phyloP scores from a whole-genome alignment of 306 rosid genomes.

The Trifolium subterraneum region DNA sequence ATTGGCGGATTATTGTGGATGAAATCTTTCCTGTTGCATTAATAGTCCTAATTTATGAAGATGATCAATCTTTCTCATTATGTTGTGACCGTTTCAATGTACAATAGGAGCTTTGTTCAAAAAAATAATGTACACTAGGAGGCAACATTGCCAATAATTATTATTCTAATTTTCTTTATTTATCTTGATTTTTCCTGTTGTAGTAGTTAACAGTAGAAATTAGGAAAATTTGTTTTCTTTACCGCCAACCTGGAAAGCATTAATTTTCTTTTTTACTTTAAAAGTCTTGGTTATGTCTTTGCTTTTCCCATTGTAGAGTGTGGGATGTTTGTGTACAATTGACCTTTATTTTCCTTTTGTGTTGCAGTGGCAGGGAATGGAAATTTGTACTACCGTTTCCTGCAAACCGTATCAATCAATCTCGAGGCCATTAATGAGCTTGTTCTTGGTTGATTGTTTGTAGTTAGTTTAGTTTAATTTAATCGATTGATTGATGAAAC shows the following conservation, averaged over 20 bases:
- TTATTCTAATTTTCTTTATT: conserved; percentile 23
- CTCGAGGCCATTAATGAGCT: neutral
- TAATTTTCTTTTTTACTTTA: neutral
- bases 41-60: conserved; percentile 33
- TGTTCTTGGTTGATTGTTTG: conserved; percentile 2
- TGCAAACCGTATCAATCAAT: conserved; percentile 11
- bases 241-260: conserved; percentile 46
- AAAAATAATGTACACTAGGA: conserved; percentile 15
- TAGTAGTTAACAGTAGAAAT: conserved; percentile 30
- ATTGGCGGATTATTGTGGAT: conserved; percentile 34
- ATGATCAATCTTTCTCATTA: conserved; percentile 43
- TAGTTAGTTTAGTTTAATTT: conserved; percentile 8
- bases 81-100: conserved; percentile 42
- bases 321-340: conserved; percentile 38
- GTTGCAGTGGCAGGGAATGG: conserved; percentile 23
- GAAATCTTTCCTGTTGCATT: conserved; percentile 33
- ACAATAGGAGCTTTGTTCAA: conserved; percentile 30
- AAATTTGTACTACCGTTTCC: conserved; percentile 16
- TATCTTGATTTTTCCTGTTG: conserved; percentile 32
- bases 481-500: conserved; percentile 22
- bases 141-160: conserved; percentile 18
- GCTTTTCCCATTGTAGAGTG: conserved; percentile 37
- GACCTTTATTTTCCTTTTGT: neutral
- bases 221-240: conserved; percentile 34
- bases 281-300: conserved; percentile 19